These are phyloP conservation scores for Neopestalotiopsis rosae DNA, from an alignment of 2,329 filamentous ascomycete genomes.

Conservation along the genomic window DNA sequence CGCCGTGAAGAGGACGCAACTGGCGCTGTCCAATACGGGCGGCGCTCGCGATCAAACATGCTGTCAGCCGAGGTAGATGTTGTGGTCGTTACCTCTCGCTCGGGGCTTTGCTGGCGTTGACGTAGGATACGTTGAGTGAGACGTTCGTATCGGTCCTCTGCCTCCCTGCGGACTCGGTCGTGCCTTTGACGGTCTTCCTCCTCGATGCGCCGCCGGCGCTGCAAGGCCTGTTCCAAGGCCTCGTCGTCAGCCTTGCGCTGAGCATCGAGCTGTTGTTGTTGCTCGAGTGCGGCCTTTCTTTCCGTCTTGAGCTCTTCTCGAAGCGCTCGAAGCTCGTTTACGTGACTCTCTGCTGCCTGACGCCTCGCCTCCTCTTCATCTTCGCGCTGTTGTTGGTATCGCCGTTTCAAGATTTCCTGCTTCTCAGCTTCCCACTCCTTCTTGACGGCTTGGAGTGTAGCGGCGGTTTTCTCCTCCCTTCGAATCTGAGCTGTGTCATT, in stretches of 20 bases:
- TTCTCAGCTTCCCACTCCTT: constrained; percentile 2
- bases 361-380: not conserved
- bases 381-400: not conserved
- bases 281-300: not conserved
- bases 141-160: not conserved
- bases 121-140: not conserved
- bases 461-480: not conserved
- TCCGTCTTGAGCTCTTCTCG: constrained; percentile 2
- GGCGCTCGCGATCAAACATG: not conserved
- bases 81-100: not conserved
- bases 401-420: not conserved
- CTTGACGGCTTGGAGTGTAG: not conserved
- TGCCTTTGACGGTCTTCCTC: not conserved
- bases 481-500: not conserved
- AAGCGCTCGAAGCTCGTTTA: not conserved
- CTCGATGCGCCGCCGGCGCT: not conserved
- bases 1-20: not conserved
- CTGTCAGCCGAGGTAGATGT: not conserved
- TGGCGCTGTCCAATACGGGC: not conserved
- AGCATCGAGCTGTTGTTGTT: not conserved
- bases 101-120: constrained; percentile 1
- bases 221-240: not conserved
- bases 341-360: not conserved
- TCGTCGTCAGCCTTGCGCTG: not conserved
- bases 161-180: not conserved